phyloP scores from a whole-genome alignment of 306 rosid species.

The Malus asiatica region DNA sequence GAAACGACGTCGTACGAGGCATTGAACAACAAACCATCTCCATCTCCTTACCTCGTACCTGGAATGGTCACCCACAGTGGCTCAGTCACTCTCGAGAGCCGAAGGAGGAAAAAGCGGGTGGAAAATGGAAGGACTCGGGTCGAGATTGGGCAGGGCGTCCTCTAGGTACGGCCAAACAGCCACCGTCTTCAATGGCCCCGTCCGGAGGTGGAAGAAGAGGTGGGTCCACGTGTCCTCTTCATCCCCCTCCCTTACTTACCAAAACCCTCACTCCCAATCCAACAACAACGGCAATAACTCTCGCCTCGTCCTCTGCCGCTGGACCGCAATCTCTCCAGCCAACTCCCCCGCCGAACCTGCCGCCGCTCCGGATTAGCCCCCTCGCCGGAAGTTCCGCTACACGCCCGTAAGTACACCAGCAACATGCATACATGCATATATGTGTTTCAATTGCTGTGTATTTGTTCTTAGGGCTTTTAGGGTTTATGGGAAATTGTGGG shows the following conservation, averaged over 20 bases:
- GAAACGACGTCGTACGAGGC: not conserved
- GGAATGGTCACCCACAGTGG: not conserved
- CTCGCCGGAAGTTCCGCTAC: conserved; percentile 86
- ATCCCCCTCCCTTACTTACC: conserved; percentile 19
- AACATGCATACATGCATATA: not conserved
- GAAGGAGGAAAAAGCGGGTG: not conserved
- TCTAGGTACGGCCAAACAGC: conserved; percentile 84
- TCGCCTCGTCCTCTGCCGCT: conserved; percentile 82
- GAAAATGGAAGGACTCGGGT: conserved; percentile 83
- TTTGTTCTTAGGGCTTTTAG: not conserved
- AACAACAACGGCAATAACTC: conserved; percentile 29
- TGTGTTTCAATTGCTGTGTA: not conserved
- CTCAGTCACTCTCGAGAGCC: not conserved
- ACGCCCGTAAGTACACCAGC: conserved; percentile 55
- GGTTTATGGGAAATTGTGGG: conserved; percentile 1
- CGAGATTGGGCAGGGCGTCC: conserved; percentile 80
- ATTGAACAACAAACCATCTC: no score
- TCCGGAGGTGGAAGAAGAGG: conserved; percentile 90
- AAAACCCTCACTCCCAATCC: conserved; percentile 32
- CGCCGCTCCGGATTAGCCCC: conserved; percentile 53
- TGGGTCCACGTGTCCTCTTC: conserved; percentile 71
- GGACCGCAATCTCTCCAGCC: conserved; percentile 62
- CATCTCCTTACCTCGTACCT: conserved; percentile 6
- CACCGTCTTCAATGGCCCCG: conserved; percentile 88
- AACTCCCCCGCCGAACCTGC: conserved; percentile 9